Evolutionary conservation across 1,284 basidiomycete genomes (phyloP).

Genomic region (Cryptococcus sp.): DNA sequence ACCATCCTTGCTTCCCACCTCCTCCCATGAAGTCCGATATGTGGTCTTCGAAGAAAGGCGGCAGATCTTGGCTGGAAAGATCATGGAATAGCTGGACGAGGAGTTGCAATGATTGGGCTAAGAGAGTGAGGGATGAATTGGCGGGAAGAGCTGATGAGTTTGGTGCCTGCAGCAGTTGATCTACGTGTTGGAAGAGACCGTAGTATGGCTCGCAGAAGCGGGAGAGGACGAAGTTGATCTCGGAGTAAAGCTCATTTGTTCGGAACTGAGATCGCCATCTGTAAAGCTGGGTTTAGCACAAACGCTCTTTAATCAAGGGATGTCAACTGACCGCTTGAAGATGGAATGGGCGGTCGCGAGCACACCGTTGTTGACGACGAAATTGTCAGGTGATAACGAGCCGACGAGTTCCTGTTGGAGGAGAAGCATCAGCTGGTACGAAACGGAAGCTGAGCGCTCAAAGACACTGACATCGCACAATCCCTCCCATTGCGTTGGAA

Average conservation of each 20-base stretch:
- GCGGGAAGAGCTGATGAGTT: conserved; percentile 47
- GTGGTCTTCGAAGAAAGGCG: conserved; percentile 89
- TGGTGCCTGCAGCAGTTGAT: conserved; percentile 53
- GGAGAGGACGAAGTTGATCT: conserved; percentile 88
- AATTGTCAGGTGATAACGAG: conserved; percentile 75
- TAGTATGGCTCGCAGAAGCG: conserved; percentile 84
- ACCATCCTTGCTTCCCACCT: conserved; percentile 61
- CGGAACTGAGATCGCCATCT: conserved; percentile 88
- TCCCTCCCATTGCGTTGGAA: conserved; percentile 79
- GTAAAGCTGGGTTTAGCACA: not conserved
- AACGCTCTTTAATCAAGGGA: not conserved
- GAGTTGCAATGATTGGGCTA: conserved; percentile 74
- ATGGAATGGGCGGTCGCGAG: conserved; percentile 95
- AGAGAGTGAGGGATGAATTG: conserved; percentile 48
- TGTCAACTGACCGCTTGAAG: conserved; percentile 64
- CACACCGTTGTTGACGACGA: conserved; percentile 83
- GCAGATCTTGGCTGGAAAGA: conserved; percentile 91
- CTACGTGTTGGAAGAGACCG: conserved; percentile 68
- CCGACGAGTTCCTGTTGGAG: conserved; percentile 73
- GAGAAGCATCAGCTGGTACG: not conserved
- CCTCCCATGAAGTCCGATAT: conserved; percentile 76
- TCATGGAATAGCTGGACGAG: conserved; percentile 90
- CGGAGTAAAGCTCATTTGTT: conserved; percentile 80
- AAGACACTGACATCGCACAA: conserved; percentile 72
- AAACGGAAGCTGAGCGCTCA: too few species aligned